These are phyloP conservation scores for Iberis amara DNA, from an alignment of 441 rosid genomes.

Conservation along the genomic window DNA sequence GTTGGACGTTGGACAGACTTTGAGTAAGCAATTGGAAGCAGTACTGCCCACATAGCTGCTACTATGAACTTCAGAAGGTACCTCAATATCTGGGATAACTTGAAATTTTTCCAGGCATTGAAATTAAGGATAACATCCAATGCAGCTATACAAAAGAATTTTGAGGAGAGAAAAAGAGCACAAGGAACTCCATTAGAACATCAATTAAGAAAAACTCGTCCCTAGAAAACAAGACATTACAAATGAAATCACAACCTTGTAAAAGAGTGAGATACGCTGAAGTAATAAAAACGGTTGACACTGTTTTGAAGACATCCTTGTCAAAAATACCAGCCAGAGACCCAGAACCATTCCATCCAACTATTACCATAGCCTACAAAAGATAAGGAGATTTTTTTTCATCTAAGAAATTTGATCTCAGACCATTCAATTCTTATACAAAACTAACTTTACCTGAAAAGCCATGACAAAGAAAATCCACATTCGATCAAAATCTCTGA, in stretches of 20 bases:
- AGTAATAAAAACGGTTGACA: conserved; percentile 80
- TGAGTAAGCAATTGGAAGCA: conserved; percentile 79
- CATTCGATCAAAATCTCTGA: conserved; percentile 90
- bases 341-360: conserved; percentile 85
- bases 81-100: conserved; percentile 69
- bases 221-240: conserved; percentile 7
- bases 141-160: conserved; percentile 44
- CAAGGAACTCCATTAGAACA: conserved; percentile 22
- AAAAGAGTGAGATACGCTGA: conserved; percentile 77
- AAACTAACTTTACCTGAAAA: conserved; percentile 58
- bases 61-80: conserved; percentile 70
- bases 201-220: neutral
- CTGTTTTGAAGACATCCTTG: conserved; percentile 56
- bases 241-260: conserved; percentile 50
- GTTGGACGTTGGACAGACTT: conserved; percentile 70
- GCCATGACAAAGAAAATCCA: conserved; percentile 95
- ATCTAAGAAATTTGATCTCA: conserved; percentile 9
- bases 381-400: conserved; percentile 1
- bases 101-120: conserved; percentile 87
- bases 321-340: conserved; percentile 59
- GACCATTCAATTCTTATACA: conserved; percentile 17
- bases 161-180: conserved; percentile 1
- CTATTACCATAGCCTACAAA: conserved; percentile 87
- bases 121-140: conserved; percentile 82
- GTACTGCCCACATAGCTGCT: conserved; percentile 84